A percentile compares a stretch with the other conserved stretches of the same genome.
Conservation (phyloP, 2,329 filamentous ascomycete species). For the Sarocladium oryzae region DNA sequence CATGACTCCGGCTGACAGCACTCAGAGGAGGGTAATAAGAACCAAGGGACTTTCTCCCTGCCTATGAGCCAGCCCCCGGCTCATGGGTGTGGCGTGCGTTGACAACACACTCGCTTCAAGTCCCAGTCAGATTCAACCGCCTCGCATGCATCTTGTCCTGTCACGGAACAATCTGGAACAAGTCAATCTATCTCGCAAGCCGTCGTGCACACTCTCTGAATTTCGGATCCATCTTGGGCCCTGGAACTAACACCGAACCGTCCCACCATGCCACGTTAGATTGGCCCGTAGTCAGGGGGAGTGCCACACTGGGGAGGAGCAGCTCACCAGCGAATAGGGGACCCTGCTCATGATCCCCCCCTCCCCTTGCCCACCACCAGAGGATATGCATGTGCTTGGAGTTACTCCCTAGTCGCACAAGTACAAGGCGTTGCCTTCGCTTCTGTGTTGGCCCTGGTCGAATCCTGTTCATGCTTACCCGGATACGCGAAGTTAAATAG, state of each 20-base stretch:
- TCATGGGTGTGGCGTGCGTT: no score
- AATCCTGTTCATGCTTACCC: background rate
- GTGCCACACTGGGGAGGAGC: background rate
- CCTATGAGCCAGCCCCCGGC: background rate
- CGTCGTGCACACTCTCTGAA: background rate
- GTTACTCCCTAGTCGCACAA: no score
- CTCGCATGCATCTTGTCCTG: no score
- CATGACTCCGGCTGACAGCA: background rate
- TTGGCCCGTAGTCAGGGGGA: background rate
- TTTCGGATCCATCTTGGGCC: background rate
- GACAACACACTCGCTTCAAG: no score
- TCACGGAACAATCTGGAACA: conserved; percentile 7
- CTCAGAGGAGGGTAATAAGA: no score
- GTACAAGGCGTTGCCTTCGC: background rate
- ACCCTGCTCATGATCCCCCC: background rate
- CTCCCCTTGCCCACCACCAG: background rate
- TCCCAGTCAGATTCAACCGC: no score
- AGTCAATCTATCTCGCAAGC: conserved; percentile 1
- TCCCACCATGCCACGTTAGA: conserved; percentile 1
- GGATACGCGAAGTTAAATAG: background rate
- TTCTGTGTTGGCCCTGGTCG: background rate
- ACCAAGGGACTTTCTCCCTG: background rate
- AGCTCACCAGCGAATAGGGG: conserved; percentile 4
- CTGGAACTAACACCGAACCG: conserved; percentile 7
- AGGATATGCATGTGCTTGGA: no score